Percentiles rank a stretch among this genome's conserved stretches.
These are phyloP conservation scores for Coemansia furcata DNA, from an alignment of 192 early-diverging fungal genomes.

Conservation along the genomic window DNA sequence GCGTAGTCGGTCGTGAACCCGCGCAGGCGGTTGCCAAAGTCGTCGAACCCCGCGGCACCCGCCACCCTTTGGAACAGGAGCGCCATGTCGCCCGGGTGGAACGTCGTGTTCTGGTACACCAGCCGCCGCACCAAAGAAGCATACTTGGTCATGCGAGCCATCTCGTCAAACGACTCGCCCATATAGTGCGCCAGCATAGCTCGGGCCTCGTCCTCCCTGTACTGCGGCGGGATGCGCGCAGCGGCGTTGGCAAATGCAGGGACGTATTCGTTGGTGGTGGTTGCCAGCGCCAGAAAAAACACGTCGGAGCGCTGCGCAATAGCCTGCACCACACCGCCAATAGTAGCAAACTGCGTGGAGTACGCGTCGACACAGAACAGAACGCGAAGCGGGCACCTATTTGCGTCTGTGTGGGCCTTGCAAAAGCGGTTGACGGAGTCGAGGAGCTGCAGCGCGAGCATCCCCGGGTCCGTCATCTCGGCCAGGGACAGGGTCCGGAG, in stretches of 20 bases:
- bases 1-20: neutral
- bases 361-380: slow-evolving; percentile 4
- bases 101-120: neutral
- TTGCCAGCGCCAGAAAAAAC: slow-evolving; percentile 1
- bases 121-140: neutral
- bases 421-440: neutral
- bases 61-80: neutral
- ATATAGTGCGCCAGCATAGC: neutral
- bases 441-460: neutral
- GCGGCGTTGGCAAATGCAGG: neutral
- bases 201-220: neutral
- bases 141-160: neutral
- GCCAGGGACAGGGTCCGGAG: neutral
- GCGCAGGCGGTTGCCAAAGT: neutral
- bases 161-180: neutral
- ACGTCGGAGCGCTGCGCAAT: neutral
- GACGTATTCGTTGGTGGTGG: neutral
- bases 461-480: neutral
- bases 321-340: neutral
- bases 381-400: neutral
- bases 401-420: neutral
- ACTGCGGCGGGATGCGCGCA: neutral
- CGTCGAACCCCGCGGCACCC: neutral
- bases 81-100: slow-evolving; percentile 1
- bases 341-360: no score